Percentiles rank a stretch among this genome's conserved stretches.
phyloP scores from a whole-genome alignment of 345 rosid genomes.

The Rhodamnia argentea region DNA sequence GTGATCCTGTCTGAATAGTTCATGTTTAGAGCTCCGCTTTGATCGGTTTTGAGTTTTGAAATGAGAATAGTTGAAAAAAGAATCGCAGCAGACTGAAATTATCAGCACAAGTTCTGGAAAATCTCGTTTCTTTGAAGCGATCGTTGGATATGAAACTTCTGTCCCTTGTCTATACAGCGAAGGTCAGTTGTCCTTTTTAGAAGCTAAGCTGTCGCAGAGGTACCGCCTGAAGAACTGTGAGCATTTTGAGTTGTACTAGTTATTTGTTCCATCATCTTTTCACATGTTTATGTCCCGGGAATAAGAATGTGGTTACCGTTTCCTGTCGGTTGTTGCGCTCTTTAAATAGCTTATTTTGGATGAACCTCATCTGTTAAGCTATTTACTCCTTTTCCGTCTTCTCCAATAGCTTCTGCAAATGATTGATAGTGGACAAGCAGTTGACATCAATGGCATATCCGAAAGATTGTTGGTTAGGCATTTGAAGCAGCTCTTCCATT shows the following conservation, averaged over 20 bases:
- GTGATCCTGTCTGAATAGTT: background rate
- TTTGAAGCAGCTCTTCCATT: slow-evolving; percentile 60
- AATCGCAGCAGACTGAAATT: background rate
- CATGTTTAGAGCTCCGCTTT: background rate
- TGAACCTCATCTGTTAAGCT: background rate
- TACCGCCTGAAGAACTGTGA: background rate
- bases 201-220: background rate
- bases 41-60: background rate
- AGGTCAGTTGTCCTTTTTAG: background rate
- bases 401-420: slow-evolving; percentile 57
- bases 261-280: background rate
- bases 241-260: background rate
- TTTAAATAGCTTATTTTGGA: background rate
- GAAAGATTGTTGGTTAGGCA: slow-evolving; percentile 49
- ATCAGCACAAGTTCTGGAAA: background rate
- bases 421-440: slow-evolving; percentile 94
- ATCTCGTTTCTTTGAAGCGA: background rate
- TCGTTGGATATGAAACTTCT: background rate
- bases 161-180: background rate
- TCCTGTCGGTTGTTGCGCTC: background rate
- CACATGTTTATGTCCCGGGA: background rate
- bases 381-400: background rate
- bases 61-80: background rate
- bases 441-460: slow-evolving; percentile 73
- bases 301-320: background rate